Evolutionary conservation across 2,329 filamentous ascomycete genomes (phyloP), one percentile per base, ranked within the genome.

Genomic region (Aspergillus niger): DNA sequence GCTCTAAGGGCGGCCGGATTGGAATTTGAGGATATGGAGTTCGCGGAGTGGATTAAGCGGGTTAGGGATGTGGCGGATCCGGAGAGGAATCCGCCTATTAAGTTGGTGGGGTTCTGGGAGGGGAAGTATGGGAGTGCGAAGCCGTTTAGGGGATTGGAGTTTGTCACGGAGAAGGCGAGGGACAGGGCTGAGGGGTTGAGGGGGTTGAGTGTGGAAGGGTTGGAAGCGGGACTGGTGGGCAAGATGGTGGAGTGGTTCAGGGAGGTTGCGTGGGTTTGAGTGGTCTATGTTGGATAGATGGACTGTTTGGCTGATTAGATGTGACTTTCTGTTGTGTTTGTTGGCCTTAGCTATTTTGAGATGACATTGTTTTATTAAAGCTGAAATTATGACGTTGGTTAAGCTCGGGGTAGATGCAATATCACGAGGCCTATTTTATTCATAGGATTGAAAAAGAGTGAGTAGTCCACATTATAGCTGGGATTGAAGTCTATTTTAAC

Each of bases 21-120:
- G 2, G 73, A 65, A 1, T 76, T 76, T 52, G 66, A 69, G 32
- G 70, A 63, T 43, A 50, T 73, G 1, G 55, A 59, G 7, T 69
- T 67, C 17, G 58, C 62, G 5, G 69, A 70, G 30, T 76, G 73
- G 74, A 52, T 76, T 5, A 57, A 41, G 5, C 70, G 76, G 2
- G 65, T 86, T 11, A 74, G 80, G 3, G 72, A 72, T 2, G 79
- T 85, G 53, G 76, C 74, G 2, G 82, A 86, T 67, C 80, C 82
- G 0, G 62, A 74, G 5, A 70, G 64, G 15, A 86, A 86, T 63
- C 83, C 83, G 10, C 77, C 81, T 0, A 76, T 84, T 63, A 85
- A 85, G 68, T 73, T 85, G 1, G 61, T 84, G 1, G 82, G 83
- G 44, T 86, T 83, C 72, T 85, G 84, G 60, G 70, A 76, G 3